These are phyloP conservation scores for Gaultheria prostrata DNA, from an alignment of 148 eudicot species.

Conservation along the genomic window DNA sequence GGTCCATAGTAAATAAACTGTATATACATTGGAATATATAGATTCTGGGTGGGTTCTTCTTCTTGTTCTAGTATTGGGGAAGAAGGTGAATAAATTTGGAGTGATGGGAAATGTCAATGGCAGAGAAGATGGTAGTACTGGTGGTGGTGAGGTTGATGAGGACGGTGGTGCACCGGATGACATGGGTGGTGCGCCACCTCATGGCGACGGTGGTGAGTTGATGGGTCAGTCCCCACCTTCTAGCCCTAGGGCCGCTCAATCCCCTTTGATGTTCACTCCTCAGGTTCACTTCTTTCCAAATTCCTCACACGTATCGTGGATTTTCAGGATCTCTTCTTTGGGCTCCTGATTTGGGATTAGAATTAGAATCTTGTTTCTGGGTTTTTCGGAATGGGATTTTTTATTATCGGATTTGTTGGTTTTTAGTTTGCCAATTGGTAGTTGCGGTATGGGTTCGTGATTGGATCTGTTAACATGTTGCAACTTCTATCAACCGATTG, in stretches of 20 bases:
- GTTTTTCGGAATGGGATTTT: background rate
- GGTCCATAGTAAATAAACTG: background rate
- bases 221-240: conserved; percentile 74
- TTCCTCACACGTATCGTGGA: background rate
- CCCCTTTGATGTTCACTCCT: conserved; percentile 79
- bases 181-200: conserved; percentile 14
- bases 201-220: conserved; percentile 29
- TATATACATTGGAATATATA: background rate
- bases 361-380: background rate
- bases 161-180: conserved; percentile 19
- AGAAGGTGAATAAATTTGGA: background rate
- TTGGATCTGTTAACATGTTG: conserved; percentile 18
- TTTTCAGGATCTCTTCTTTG: background rate
- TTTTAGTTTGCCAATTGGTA: background rate
- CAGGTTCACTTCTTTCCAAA: conserved; percentile 43
- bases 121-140: conserved; percentile 48
- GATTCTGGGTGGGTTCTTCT: background rate
- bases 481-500: background rate
- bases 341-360: background rate
- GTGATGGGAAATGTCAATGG: conserved; percentile 80
- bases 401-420: conserved; percentile 8
- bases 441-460: background rate
- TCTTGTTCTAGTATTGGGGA: background rate
- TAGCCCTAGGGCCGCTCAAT: conserved; percentile 59
- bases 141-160: conserved; percentile 39